A percentile compares a stretch with the other conserved stretches of the same genome.
These are phyloP conservation scores for Phaeoacremonium minimum DNA, from an alignment of 2,329 filamentous ascomycete genomes.

Conservation along the genomic window DNA sequence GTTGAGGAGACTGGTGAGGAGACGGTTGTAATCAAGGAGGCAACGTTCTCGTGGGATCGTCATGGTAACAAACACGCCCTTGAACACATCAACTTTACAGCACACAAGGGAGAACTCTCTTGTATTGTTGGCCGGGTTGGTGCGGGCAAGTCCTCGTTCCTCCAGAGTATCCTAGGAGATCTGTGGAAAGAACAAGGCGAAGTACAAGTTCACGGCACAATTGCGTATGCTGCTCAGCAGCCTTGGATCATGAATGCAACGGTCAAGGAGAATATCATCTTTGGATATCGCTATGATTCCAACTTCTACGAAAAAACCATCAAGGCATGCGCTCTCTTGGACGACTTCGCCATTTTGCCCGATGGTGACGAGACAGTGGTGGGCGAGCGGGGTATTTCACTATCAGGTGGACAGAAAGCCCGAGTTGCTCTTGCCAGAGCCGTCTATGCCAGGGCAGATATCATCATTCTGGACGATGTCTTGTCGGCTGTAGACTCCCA, in stretches of 20 bases:
- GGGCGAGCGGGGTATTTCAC: conserved; percentile 90
- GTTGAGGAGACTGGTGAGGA: conserved; percentile 79
- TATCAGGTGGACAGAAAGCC: conserved; percentile 95
- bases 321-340: conserved; percentile 81
- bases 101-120: conserved; percentile 87
- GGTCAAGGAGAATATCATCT: conserved; percentile 94
- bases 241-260: conserved; percentile 98
- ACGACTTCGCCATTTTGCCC: conserved; percentile 88
- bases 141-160: conserved; percentile 86
- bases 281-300: conserved; percentile 90
- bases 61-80: conserved; percentile 68
- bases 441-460: conserved; percentile 93
- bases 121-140: conserved; percentile 95
- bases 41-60: conserved; percentile 91
- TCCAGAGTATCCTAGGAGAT: conserved; percentile 85
- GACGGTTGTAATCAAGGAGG: conserved; percentile 76
- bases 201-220: conserved; percentile 74
- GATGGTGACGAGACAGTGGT: conserved; percentile 97
- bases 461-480: conserved; percentile 91
- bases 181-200: conserved; percentile 84
- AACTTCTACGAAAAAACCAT: conserved; percentile 92
- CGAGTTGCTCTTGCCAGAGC: conserved; percentile 87
- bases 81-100: conserved; percentile 80
- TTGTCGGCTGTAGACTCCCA: conserved; percentile 98
- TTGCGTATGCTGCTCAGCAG: conserved; percentile 90